Percentiles rank a stretch among this genome's conserved stretches.
Evolutionary conservation across 73 alveolate genomes (phyloP).

Genomic region (Durusdinium trenchii): DNA sequence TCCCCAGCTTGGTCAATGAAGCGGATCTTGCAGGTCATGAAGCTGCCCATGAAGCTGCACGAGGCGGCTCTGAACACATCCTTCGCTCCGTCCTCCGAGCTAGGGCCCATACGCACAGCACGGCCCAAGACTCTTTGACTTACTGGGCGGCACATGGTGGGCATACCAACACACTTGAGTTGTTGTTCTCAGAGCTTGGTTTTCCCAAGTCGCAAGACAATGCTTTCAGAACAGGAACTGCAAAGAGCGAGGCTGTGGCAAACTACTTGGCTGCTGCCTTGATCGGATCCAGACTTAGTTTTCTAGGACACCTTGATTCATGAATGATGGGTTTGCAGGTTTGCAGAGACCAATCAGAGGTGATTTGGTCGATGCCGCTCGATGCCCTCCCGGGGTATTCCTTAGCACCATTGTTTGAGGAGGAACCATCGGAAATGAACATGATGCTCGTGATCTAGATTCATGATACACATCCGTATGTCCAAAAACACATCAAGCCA

Average conservation of each 20-base stretch:
- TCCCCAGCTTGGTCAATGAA: background rate
- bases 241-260: conserved; percentile 53
- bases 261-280: conserved; percentile 55
- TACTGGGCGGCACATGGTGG: conserved; percentile 80
- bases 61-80: conserved; percentile 38
- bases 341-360: too few relatives aligned
- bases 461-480: too few relatives aligned
- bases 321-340: too few relatives aligned
- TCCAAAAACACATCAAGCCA: too few relatives aligned
- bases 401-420: too few relatives aligned
- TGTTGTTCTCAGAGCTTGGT: background rate
- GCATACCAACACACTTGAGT: background rate
- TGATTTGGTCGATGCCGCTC: too few relatives aligned
- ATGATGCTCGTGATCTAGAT: too few relatives aligned
- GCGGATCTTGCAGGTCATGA: background rate
- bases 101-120: background rate
- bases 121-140: background rate
- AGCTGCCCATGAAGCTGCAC: conserved; percentile 58
- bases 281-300: conserved; percentile 7
- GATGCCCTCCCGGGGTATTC: too few relatives aligned
- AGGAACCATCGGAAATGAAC: too few relatives aligned
- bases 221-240: background rate
- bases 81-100: conserved; percentile 14
- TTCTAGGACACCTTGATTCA: background rate
- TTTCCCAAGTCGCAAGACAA: background rate